phyloP scores from a whole-genome alignment of 2,329 filamentous ascomycete genomes.

The Leptodontidium sp. region DNA sequence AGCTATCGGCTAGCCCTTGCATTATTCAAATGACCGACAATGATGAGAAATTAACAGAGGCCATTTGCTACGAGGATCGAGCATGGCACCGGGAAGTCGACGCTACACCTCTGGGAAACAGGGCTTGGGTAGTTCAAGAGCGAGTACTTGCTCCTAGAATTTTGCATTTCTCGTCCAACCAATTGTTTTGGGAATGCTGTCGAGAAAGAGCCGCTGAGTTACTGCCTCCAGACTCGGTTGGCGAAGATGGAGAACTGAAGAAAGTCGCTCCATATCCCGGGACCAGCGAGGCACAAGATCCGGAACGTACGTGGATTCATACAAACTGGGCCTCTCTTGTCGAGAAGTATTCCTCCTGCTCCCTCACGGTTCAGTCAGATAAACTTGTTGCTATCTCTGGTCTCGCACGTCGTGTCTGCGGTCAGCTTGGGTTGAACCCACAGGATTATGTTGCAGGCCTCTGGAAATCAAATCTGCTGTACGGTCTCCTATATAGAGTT shows the following conservation, averaged over 20 bases:
- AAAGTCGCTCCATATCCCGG: slow-evolving; percentile 11
- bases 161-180: slow-evolving; percentile 33
- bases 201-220: slow-evolving; percentile 12
- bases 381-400: slow-evolving; percentile 22
- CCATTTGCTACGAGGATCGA: slow-evolving; percentile 10
- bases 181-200: slow-evolving; percentile 25
- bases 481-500: slow-evolving; percentile 8
- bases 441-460: slow-evolving; percentile 14
- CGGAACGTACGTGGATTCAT: slow-evolving; percentile 2
- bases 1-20: background rate
- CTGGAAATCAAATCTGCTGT: slow-evolving; percentile 5
- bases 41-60: background rate
- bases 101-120: slow-evolving; percentile 25
- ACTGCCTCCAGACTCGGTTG: slow-evolving; percentile 2
- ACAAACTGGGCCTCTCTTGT: slow-evolving; percentile 16
- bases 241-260: slow-evolving; percentile 19
- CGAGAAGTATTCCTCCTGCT: slow-evolving; percentile 14
- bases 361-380: slow-evolving; percentile 12
- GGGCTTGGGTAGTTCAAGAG: slow-evolving; percentile 41
- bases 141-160: slow-evolving; percentile 33
- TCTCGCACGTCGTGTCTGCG: slow-evolving; percentile 17
- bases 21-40: background rate
- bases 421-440: background rate
- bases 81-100: slow-evolving; percentile 22
- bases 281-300: slow-evolving; percentile 7